Evolutionary conservation across 2,329 filamentous ascomycete genomes (phyloP).

Genomic region (Exophiala oligosperma): DNA sequence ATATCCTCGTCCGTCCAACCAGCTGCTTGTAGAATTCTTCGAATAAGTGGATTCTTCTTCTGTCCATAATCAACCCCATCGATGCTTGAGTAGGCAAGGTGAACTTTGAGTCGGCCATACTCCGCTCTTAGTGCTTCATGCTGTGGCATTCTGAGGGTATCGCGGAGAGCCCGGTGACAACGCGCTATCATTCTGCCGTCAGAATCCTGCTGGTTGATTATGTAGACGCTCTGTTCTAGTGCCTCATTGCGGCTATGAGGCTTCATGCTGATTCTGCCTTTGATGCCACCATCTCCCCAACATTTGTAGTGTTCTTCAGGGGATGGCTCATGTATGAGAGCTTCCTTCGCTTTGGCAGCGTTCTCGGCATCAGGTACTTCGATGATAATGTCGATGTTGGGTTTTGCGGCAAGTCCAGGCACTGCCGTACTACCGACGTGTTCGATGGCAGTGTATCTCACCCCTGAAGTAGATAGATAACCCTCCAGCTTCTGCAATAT

Average conservation of each 20-base stretch:
- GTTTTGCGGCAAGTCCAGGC: conserved; percentile 24
- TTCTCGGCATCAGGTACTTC: conserved; percentile 16
- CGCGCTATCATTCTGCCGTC: conserved; percentile 22
- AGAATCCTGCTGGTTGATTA: conserved; percentile 10
- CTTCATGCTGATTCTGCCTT: conserved; percentile 28
- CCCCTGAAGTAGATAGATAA: not conserved
- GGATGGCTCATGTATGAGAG: conserved; percentile 22
- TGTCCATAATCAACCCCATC: conserved; percentile 25
- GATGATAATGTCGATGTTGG: conserved; percentile 30
- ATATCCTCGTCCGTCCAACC: conserved; percentile 22
- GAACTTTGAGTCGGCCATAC: conserved; percentile 27
- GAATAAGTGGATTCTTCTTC: conserved; percentile 20
- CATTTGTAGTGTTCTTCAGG: conserved; percentile 27
- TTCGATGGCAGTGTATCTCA: conserved; percentile 17
- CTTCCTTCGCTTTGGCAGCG: conserved; percentile 17
- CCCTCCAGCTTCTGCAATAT: conserved; percentile 3
- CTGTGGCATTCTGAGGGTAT: conserved; percentile 14
- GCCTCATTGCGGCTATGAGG: conserved; percentile 1
- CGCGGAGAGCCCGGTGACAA: conserved; percentile 24
- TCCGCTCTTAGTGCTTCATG: conserved; percentile 21
- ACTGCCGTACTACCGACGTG: conserved; percentile 30
- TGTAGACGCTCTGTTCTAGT: conserved; percentile 26
- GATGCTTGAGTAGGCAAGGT: conserved; percentile 22
- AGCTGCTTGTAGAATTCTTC: conserved; percentile 17
- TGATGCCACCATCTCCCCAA: conserved; percentile 29